Conservation (phyloP, 2,329 filamentous ascomycete genomes). For the Sporothrix globosa region DNA sequence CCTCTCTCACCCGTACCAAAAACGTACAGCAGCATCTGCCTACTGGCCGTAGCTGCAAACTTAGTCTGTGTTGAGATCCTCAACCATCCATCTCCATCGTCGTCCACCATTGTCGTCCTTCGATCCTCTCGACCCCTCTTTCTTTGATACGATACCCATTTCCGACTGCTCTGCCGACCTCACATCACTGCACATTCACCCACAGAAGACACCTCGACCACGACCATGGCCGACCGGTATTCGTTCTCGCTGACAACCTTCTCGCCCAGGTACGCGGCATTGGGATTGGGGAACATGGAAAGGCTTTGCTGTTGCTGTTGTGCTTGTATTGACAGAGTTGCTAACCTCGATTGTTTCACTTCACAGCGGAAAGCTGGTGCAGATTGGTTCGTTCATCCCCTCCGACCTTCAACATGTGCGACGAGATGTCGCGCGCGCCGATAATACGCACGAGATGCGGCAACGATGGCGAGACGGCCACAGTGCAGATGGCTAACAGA, state of each 20-base stretch:
- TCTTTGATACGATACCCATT: background rate
- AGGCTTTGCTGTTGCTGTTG: conserved; percentile 12
- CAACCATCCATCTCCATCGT: conserved; percentile 5
- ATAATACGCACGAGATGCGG: background rate
- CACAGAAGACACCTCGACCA: conserved; percentile 10
- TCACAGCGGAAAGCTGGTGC: conserved; percentile 94
- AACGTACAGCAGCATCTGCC: conserved; percentile 33
- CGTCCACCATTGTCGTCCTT: background rate
- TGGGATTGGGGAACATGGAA: conserved; percentile 22
- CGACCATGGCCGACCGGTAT: conserved; percentile 92
- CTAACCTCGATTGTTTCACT: conserved; percentile 27
- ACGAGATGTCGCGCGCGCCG: background rate
- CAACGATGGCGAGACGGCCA: background rate
- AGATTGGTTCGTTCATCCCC: conserved; percentile 68
- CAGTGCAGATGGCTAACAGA: conserved; percentile 1
- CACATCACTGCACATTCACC: conserved; percentile 3
- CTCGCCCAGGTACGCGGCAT: conserved; percentile 82
- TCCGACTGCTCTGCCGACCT: background rate
- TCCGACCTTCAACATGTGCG: background rate
- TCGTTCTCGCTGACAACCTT: conserved; percentile 99
- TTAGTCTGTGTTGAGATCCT: background rate
- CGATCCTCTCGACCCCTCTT: conserved; percentile 2
- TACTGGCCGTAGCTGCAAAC: conserved; percentile 20
- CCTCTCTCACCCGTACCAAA: conserved; percentile 15
- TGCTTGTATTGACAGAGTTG: conserved; percentile 6